A percentile compares a stretch with the other conserved stretches of the same genome.
These are phyloP conservation scores for Sequoia sempervirens DNA, from an alignment of 75 land plant genomes.

Conservation along the genomic window DNA sequence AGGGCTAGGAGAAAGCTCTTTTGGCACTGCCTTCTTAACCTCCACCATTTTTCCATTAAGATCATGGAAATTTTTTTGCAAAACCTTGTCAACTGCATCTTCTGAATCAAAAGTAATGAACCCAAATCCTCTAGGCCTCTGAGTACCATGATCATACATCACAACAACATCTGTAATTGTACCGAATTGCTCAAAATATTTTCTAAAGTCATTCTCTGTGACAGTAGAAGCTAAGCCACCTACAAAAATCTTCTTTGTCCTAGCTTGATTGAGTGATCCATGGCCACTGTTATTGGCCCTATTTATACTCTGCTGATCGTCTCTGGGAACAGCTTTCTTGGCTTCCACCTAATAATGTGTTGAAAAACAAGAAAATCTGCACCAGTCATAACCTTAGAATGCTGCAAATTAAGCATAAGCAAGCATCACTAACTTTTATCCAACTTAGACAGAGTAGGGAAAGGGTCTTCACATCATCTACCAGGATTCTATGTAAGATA, in stretches of 20 bases:
- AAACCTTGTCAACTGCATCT: conserved; percentile 87
- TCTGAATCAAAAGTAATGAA: conserved; percentile 97
- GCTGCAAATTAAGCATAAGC: background rate
- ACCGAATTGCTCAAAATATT: conserved; percentile 97
- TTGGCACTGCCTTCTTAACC: conserved; percentile 96
- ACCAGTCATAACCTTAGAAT: conserved; percentile 7
- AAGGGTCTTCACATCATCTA: background rate
- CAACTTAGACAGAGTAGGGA: background rate
- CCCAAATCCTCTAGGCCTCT: conserved; percentile 97
- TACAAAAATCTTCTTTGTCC: conserved; percentile 96
- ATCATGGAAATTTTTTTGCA: conserved; percentile 89
- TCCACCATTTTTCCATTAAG: conserved; percentile 98
- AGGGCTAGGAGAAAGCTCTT: conserved; percentile 76
- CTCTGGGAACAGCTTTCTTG: conserved; percentile 97
- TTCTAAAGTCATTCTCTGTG: conserved; percentile 90
- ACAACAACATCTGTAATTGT: conserved; percentile 96
- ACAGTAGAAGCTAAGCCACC: conserved; percentile 95
- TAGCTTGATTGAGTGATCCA: conserved; percentile 58
- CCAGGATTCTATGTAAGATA: background rate
- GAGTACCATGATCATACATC: conserved; percentile 99
- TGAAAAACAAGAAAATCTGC: conserved; percentile 6
- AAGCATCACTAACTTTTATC: background rate
- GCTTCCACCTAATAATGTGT: conserved; percentile 78
- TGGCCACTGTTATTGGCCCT: conserved; percentile 48
- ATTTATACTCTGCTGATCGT: conserved; percentile 71